Conservation (phyloP, 768 basidiomycete species). For the Paxillus ammoniavirescens region DNA sequence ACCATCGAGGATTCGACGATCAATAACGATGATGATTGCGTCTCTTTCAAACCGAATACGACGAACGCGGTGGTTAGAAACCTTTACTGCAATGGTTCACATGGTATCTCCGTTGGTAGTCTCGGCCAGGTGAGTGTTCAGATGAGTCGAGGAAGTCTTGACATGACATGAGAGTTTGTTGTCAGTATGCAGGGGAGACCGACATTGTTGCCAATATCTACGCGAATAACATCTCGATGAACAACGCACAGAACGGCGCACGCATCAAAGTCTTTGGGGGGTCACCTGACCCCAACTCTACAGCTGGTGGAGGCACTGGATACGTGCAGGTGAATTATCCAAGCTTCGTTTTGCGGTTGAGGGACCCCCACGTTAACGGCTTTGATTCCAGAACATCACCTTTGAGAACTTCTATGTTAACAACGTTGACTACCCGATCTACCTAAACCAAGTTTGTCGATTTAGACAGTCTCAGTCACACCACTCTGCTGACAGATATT, state of each 20-base stretch:
- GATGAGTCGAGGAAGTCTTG: constrained; percentile 3
- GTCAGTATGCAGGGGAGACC: constrained; percentile 35
- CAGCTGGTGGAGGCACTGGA: constrained; percentile 43
- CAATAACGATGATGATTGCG: constrained; percentile 43
- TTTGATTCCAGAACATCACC: constrained; percentile 16
- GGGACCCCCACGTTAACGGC: not conserved
- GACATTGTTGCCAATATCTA: constrained; percentile 46
- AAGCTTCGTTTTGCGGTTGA: not conserved
- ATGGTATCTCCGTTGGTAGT: constrained; percentile 49
- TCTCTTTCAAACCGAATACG: constrained; percentile 29
- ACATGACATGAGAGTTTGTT: not conserved
- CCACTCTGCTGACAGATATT: not conserved
- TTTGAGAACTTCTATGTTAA: constrained; percentile 27
- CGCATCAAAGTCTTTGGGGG: constrained; percentile 55
- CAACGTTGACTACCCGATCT: constrained; percentile 44
- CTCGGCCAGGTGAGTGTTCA: constrained; percentile 36
- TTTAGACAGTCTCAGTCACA: not conserved
- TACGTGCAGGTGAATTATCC: constrained; percentile 33
- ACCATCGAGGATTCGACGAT: constrained; percentile 38
- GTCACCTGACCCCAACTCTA: constrained; percentile 36
- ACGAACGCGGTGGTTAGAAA: constrained; percentile 41
- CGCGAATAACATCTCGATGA: constrained; percentile 42
- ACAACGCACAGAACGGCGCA: constrained; percentile 47
- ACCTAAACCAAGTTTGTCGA: constrained; percentile 33
- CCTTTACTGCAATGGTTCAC: constrained; percentile 38